These are phyloP conservation scores for Colletotrichum musae DNA, from an alignment of 2,329 filamentous ascomycete genomes.

Conservation along the genomic window DNA sequence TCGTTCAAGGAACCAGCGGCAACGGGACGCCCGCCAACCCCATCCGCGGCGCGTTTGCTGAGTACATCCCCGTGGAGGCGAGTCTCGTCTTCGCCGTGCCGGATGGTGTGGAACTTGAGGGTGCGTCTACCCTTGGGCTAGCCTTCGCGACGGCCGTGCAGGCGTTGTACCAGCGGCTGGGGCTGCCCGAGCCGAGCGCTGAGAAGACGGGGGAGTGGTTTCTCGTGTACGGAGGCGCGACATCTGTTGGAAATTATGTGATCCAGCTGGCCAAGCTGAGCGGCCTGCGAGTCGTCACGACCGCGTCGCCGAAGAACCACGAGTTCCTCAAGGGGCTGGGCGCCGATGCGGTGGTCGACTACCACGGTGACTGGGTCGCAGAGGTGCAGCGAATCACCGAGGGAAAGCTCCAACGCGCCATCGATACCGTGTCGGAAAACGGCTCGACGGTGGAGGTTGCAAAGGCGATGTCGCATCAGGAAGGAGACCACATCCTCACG, in stretches of 20 bases:
- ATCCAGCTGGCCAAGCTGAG: constrained; percentile 23
- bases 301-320: constrained; percentile 48
- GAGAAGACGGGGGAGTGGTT: constrained; percentile 29
- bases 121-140: background rate
- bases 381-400: constrained; percentile 41
- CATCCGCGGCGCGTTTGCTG: constrained; percentile 11
- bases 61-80: constrained; percentile 16
- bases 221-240: constrained; percentile 47
- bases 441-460: constrained; percentile 48
- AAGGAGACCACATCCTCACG: constrained; percentile 48
- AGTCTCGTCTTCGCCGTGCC: constrained; percentile 3
- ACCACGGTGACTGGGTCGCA: constrained; percentile 46
- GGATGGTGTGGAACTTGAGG: background rate
- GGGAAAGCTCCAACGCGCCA: constrained; percentile 36
- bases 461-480: constrained; percentile 41
- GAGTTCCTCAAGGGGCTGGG: constrained; percentile 57
- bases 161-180: constrained; percentile 15
- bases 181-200: background rate
- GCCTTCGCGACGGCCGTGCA: background rate
- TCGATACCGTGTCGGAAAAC: constrained; percentile 50
- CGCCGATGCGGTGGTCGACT: constrained; percentile 62
- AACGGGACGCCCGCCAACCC: constrained; percentile 17
- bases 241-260: constrained; percentile 33
- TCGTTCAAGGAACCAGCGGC: constrained; percentile 46
- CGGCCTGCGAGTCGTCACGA: background rate